Conservation (phyloP, 176 grass and related monocot species). For the Chloris gayana region DNA sequence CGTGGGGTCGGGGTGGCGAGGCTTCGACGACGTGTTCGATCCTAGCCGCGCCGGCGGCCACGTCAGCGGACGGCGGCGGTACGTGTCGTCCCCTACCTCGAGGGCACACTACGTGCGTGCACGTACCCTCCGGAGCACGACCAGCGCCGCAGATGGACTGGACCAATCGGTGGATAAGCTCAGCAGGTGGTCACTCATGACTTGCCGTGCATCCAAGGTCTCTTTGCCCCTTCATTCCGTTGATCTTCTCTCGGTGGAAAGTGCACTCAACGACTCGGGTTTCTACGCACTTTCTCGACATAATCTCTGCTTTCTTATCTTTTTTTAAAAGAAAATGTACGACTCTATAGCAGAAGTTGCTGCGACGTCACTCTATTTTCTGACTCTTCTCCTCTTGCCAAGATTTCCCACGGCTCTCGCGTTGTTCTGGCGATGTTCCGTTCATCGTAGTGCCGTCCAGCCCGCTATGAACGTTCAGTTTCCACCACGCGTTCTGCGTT, state of each 20-base stretch:
- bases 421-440: background rate
- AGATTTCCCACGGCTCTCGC: too few relatives aligned
- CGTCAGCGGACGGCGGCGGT: background rate
- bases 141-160: background rate
- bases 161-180: background rate
- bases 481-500: background rate
- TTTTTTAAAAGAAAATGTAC: background rate
- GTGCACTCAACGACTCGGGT: background rate
- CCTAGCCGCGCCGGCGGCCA: background rate
- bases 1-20: background rate
- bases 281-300: background rate
- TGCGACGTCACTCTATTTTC: too few relatives aligned
- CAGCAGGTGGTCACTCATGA: background rate
- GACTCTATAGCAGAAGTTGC: too few relatives aligned
- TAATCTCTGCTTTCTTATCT: background rate
- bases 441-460: background rate
- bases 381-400: too few relatives aligned
- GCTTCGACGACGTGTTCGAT: background rate
- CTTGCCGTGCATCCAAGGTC: background rate
- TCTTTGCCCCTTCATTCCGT: background rate
- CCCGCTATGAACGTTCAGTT: background rate
- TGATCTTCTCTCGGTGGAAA: background rate
- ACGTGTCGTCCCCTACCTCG: background rate
- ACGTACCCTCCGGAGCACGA: background rate
- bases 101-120: background rate